Percentiles rank a stretch among this genome's conserved stretches.
These are phyloP conservation scores for Lasiodiplodia sp. DNA, from an alignment of 2,329 filamentous ascomycete species.

Conservation along the genomic window DNA sequence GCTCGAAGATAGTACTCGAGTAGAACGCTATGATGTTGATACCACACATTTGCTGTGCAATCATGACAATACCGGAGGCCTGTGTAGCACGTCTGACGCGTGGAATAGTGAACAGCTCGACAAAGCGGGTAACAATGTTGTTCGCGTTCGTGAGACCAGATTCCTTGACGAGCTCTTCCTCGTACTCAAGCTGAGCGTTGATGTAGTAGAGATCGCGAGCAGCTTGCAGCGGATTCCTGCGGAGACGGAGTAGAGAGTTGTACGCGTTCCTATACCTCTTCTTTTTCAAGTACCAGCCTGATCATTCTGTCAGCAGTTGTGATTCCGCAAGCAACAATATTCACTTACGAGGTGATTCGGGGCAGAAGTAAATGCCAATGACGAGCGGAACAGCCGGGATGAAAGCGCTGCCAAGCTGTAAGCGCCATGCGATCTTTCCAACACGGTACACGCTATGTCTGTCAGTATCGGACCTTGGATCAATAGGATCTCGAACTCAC, in stretches of 20 bases:
- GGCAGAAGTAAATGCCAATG: slow-evolving; percentile 51
- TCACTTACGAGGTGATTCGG: slow-evolving; percentile 43
- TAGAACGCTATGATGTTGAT: slow-evolving; percentile 59
- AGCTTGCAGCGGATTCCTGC: slow-evolving; percentile 50
- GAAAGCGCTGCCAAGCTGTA: slow-evolving; percentile 50
- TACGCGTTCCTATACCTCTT: slow-evolving; percentile 50
- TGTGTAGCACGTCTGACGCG: slow-evolving; percentile 75
- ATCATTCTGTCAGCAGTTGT: not conserved
- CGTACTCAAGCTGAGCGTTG: slow-evolving; percentile 46
- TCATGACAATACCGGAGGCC: slow-evolving; percentile 82
- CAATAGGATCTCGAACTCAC: not conserved
- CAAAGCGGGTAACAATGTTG: slow-evolving; percentile 50
- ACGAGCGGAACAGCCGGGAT: slow-evolving; percentile 49
- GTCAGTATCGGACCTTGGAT: slow-evolving; percentile 36
- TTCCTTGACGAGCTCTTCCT: slow-evolving; percentile 44
- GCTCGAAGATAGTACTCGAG: slow-evolving; percentile 57
- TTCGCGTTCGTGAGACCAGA: slow-evolving; percentile 29
- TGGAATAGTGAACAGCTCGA: slow-evolving; percentile 72
- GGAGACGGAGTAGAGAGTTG: slow-evolving; percentile 47
- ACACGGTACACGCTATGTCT: slow-evolving; percentile 41
- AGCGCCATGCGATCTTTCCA: slow-evolving; percentile 47
- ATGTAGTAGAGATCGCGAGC: slow-evolving; percentile 54
- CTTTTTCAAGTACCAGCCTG: slow-evolving; percentile 47
- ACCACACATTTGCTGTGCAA: slow-evolving; percentile 68
- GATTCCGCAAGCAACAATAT: not conserved